Evolutionary conservation across 83 land plant genomes (phyloP), one percentile per base, ranked within the genome.

Genomic region (Diphasiastrum complanatum): DNA sequence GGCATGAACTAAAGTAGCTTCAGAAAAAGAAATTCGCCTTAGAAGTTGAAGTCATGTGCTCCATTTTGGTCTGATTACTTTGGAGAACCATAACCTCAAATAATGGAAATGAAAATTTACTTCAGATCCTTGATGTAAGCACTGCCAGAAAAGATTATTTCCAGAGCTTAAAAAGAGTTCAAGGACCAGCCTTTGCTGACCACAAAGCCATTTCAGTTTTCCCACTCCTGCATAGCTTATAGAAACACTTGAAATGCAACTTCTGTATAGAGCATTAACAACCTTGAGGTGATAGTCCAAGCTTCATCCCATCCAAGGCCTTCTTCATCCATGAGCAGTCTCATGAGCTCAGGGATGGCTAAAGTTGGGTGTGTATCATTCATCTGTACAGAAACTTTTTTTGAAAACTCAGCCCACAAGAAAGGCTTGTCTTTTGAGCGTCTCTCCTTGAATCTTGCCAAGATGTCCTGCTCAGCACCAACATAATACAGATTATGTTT

Each of bases 291-390:
- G 2, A 88, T 54, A 45, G 73, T 80, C 98, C 96, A 93, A 60
- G 98, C 98, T 61, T 93, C 85, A 79, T 93, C 91, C 98, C 98
- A 93, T 18, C 88, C 86, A 67, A 93, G 84, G n/a, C 82, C 86
- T 72, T 93, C 98, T n/a, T 68, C 89, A 74, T 93, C 96, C 84
- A 93, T 79, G 31, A 93, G 67, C 16, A 93, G 56, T 8, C 96
- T 73, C 85, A 89, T 85, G 40, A 93, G 66, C 67, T 93, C 98
- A 36, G 98, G 98, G 45, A 93, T 82, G 60, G 91, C 79, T 60
- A 93, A 79, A n/a, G 96, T 93, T 34, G 98, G 98, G 66, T 93
- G 98, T 25, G 98, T 88, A 33, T 93, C 96, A 72, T 89, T 93
- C 74, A 93, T 74, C 67, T 93, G 98, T 5, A 93, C 79, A 47